Evolutionary conservation across 371 early-diverging fungal genomes (phyloP), one percentile per base, ranked within the genome.

Genomic region (Cokeromyces recurvatus): DNA sequence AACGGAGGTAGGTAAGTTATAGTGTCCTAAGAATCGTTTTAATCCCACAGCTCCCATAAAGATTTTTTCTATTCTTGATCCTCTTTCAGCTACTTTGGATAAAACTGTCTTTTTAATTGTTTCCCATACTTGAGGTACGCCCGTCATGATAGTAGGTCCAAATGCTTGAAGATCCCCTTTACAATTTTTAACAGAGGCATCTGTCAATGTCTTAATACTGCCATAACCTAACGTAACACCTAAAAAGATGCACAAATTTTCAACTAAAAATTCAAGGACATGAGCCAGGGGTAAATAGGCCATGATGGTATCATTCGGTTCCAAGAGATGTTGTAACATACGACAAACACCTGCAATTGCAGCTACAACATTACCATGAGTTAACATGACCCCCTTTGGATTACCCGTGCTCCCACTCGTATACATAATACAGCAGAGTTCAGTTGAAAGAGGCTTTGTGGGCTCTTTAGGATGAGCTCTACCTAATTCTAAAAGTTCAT

Each of bases 221-320:
- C 91, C 98, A 71, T 95, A 99, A n/a, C 95, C 96, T 24, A 98
- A 77, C 4, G 73, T 60, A 8, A 87, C 68, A 35, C 95, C 95
- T 59, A 77, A 79, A 52, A 80, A 85, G 17, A 95, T 60, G 51
- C 81, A 74, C 16, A 84, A 63, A 41, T 80, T 77, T 57, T 94
- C 91, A 23, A 92, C 92, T 20, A 87, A 61, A 65, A 91, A 85
- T 51, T 94, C 94, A 49, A 91, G 74, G 4, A 90, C 88, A 75
- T 99, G 99, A 15, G 97, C 95, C 7, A 96, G 69, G 7, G 98
- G 99, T 35, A 99, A 72, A 67, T 94, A 96, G 9, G 93, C 92
- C 53, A 97, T 75, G 66, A 95, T 74, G 16, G 73, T 64, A 53
- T 87, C 88, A 24, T 72, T 70, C 45, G 85, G 78, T 15, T 89